Conservation (phyloP, 805 yeast genomes). For the Saturnispora silvae region DNA sequence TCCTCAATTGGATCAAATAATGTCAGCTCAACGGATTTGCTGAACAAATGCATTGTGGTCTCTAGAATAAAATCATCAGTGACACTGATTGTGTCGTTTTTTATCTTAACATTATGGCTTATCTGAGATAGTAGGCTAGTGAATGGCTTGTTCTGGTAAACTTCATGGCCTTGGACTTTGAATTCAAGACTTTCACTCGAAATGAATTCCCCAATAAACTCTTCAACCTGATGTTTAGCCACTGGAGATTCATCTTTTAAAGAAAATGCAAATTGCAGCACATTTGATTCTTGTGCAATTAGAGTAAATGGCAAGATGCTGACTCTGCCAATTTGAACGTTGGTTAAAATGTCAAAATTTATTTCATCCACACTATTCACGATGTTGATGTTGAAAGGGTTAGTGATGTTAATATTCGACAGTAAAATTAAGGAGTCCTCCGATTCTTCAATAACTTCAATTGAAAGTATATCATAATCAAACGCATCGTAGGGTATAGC, state of each 20-base stretch:
- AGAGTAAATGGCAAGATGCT: slow-evolving; percentile 20
- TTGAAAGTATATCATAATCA: slow-evolving; percentile 8
- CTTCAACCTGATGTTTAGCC: slow-evolving; percentile 18
- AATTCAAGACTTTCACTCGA: slow-evolving; percentile 27
- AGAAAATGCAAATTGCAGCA: slow-evolving; percentile 2
- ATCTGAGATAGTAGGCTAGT: slow-evolving; percentile 21
- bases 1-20: slow-evolving; percentile 45
- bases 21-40: slow-evolving; percentile 43
- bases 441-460: slow-evolving; percentile 23
- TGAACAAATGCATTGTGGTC: slow-evolving; percentile 43
- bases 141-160: slow-evolving; percentile 17
- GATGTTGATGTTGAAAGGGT: slow-evolving; percentile 25
- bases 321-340: slow-evolving; percentile 26
- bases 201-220: slow-evolving; percentile 28
- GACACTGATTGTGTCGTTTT: slow-evolving; percentile 12
- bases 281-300: neutral
- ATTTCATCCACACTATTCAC: slow-evolving; percentile 19
- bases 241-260: slow-evolving; percentile 3
- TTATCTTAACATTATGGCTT: slow-evolving; percentile 22
- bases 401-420: slow-evolving; percentile 24
- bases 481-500: neutral
- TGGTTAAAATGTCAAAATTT: slow-evolving; percentile 18
- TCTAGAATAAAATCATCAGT: slow-evolving; percentile 30
- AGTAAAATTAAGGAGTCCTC: slow-evolving; percentile 19
- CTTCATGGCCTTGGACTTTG: slow-evolving; percentile 19